These are phyloP conservation scores for Falciphora oryzae DNA, from an alignment of 2,329 filamentous ascomycete genomes.

Conservation along the genomic window DNA sequence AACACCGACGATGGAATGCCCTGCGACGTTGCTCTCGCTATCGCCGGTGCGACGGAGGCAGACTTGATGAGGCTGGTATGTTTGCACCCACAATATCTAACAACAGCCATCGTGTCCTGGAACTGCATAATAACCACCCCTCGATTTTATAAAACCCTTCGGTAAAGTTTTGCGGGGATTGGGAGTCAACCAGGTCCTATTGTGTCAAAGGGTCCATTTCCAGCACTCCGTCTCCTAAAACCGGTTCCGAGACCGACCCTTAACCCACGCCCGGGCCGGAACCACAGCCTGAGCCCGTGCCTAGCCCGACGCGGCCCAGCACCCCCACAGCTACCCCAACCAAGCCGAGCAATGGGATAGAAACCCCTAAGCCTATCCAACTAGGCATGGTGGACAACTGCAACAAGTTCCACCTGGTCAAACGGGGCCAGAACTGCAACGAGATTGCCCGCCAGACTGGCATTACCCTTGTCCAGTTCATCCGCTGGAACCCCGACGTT, in stretches of 20 bases:
- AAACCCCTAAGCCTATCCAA: slow-evolving; percentile 8
- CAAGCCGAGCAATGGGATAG: slow-evolving; percentile 2
- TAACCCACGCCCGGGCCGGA: too few relatives aligned
- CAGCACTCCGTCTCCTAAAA: not conserved
- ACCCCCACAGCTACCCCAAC: not conserved
- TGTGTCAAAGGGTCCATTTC: slow-evolving; percentile 10
- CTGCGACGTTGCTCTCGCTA: slow-evolving; percentile 11
- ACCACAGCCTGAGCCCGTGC: slow-evolving; percentile 6
- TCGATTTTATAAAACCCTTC: not conserved
- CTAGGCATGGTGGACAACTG: slow-evolving; percentile 10
- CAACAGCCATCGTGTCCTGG: too few relatives aligned
- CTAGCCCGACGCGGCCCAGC: not conserved
- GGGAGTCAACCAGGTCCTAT: slow-evolving; percentile 11
- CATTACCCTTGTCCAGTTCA: slow-evolving; percentile 4
- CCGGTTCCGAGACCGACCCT: not conserved
- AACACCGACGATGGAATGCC: slow-evolving; percentile 11
- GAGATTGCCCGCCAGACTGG: not conserved
- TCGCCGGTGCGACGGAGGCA: slow-evolving; percentile 5
- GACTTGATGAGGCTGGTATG: slow-evolving; percentile 9
- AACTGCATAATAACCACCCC: not conserved
- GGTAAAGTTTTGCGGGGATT: slow-evolving; percentile 8
- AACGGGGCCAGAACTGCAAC: slow-evolving; percentile 7
- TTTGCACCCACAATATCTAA: not conserved
- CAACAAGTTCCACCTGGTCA: slow-evolving; percentile 9
- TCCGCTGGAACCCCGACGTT: slow-evolving; percentile 10